Evolutionary conservation across 2,329 filamentous ascomycete species (phyloP).

Genomic region (Penicillium sp.): DNA sequence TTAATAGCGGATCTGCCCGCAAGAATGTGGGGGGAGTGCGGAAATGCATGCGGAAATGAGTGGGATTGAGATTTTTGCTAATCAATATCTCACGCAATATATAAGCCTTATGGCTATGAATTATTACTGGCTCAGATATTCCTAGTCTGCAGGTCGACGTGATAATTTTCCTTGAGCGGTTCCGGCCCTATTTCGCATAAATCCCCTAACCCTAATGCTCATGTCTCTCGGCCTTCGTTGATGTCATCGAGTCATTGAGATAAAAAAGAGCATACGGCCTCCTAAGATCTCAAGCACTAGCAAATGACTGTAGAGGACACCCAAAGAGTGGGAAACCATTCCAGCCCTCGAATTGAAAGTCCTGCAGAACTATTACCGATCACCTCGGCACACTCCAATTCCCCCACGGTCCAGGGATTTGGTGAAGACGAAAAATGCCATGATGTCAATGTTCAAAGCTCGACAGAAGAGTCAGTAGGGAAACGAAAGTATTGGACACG

Average conservation of each 20-base stretch:
- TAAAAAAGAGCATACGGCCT: not conserved
- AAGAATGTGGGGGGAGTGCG: not conserved
- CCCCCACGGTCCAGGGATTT: not conserved
- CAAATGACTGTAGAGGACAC: constrained; percentile 1
- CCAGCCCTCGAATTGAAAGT: not conserved
- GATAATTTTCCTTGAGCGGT: not conserved
- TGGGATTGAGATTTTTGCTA: not conserved
- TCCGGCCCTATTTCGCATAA: not conserved
- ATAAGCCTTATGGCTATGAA: not conserved
- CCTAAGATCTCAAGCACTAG: not conserved
- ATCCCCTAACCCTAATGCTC: not conserved
- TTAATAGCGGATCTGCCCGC: not conserved
- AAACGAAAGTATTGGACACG: not conserved
- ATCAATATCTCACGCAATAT: not conserved
- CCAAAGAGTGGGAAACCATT: not conserved
- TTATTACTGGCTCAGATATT: not conserved
- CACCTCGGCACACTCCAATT: constrained; percentile 1
- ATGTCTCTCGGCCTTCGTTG: not conserved
- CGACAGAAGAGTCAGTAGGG: not conserved
- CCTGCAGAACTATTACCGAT: not conserved
- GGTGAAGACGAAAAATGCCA: not conserved
- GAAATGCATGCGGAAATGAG: constrained; percentile 1
- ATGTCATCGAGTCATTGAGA: not conserved
- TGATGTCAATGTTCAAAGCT: not conserved
- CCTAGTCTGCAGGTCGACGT: not conserved